Evolutionary conservation across 2,329 filamentous ascomycete species (phyloP).

Genomic region (Mycosphaerelloides madeirae): DNA sequence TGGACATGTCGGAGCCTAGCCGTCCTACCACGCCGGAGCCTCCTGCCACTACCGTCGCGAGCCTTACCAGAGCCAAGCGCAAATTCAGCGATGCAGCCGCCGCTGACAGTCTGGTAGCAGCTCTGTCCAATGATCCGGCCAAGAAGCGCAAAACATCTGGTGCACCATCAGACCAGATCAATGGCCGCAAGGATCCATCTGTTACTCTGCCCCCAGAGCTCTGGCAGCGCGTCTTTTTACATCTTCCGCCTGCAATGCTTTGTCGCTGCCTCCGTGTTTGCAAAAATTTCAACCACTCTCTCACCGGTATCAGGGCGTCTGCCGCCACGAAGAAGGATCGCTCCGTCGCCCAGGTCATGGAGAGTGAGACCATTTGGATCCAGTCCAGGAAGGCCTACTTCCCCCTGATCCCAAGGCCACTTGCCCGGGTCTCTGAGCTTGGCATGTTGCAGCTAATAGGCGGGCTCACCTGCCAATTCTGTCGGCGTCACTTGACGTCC

Average conservation of each 20-base stretch:
- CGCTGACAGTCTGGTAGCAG: conserved; percentile 8
- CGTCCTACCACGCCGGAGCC: conserved; percentile 18
- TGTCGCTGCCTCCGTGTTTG: conserved; percentile 30
- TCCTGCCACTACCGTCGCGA: conserved; percentile 4
- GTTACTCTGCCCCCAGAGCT: conserved; percentile 17
- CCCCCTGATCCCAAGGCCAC: conserved; percentile 64
- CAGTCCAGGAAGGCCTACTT: conserved; percentile 61
- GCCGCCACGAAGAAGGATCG: too few species aligned
- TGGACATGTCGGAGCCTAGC: conserved; percentile 28
- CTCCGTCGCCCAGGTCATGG: conserved; percentile 28
- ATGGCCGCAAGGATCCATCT: neutral
- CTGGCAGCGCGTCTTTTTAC: conserved; percentile 33
- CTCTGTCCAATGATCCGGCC: conserved; percentile 8
- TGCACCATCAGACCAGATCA: too few species aligned
- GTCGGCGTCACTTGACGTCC: conserved; percentile 43
- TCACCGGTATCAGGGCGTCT: conserved; percentile 20
- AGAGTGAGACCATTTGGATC: conserved; percentile 67
- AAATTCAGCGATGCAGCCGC: conserved; percentile 21
- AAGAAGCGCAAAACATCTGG: conserved; percentile 20
- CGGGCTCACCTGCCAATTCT: conserved; percentile 63
- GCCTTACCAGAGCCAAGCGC: conserved; percentile 26
- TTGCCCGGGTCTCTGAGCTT: conserved; percentile 61
- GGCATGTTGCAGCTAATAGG: conserved; percentile 72
- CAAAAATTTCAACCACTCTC: conserved; percentile 26
- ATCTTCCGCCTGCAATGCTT: conserved; percentile 31